Base-by-base conservation (phyloP, 768 basidiomycete genomes). In the Boletus sp. region DNA sequence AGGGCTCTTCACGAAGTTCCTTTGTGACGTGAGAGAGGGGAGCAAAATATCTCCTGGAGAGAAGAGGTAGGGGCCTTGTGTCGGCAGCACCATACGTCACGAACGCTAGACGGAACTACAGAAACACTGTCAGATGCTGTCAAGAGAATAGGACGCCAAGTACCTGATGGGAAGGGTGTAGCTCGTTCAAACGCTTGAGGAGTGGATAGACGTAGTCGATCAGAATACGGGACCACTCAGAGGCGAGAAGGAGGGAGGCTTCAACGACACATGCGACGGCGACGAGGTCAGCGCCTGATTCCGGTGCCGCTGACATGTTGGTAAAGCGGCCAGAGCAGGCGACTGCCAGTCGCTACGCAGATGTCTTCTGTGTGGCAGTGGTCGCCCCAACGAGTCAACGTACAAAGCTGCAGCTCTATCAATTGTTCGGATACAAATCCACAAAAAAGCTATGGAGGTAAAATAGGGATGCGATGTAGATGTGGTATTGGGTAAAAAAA, bases 71-170 rank as follows among this genome's bases (percentile, higher is more conserved):
- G 0, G 84, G 85, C 4, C 67, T 59, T 1, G 78, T 79, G 57
- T 84, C 79, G n/a, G 81, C 74, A 10, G 79, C 73, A 6, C 78
- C 87, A 72, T 90, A 90, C 7, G 79, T 79, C 23, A 90, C 75
- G 51, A 86, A 76, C 8, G 76, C 87, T 10, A 84, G 52, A 30
- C 77, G 65, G 56, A 74, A 66, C 75, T 78, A 56, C 64, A 21
- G 25, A 19, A 15, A 30, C 7, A 21, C 3, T 45, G 50, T 51
- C 30, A 53, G 56, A 40, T n/a, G 34, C 1, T 21, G 27, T 54
- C 7, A 17, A 17, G 32, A 30, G 17, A 50, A 27, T 45, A 25
- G 23, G 9, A 43, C 17, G 15, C 41, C 17, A 59, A 67, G n/a
- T 55, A 80, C 79, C 57, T 72, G 74, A 55, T 72, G 58, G 1